Evolutionary conservation across 2,329 filamentous ascomycete genomes (phyloP), one percentile per base, ranked within the genome.

Genomic region (Xylaria sp.): DNA sequence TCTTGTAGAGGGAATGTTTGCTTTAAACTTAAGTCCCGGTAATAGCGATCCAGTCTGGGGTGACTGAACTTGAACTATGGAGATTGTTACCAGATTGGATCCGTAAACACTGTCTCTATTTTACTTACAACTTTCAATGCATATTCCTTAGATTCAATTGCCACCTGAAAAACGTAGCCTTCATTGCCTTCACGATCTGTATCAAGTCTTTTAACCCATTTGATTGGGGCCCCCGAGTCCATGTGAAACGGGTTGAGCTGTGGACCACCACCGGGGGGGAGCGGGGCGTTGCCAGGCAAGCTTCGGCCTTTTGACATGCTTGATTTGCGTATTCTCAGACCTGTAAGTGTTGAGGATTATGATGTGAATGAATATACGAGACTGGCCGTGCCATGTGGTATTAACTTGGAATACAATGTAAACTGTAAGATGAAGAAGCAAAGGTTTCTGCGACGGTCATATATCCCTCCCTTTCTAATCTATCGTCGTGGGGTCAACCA

Each of bases 191-290:
- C 44, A 17, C 33, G 31, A 11, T 45, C 25, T 17, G 4, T 17
- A 63, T 63, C 61, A 38, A 63, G 53, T 13, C 61, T 22, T 58
- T 50, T 20, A 9, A 57, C 17, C 61, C 61, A 63, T 39, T 63
- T 44, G 31, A 63, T 63, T 45, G 20, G 13, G 15, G 22, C 31
- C 13, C 17, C n/a, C 1, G 39, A 15, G 20, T 47, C 29, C n/a
- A n/a, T n/a, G n/a, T 25, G 20, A 9, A 51, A 51, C 3, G 15
- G 15, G 7, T 33, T 13, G 27, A 57, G 39, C 17, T 33, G 27
- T 17, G 54, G 54, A 5, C 54, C 54, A 13, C 39, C 39, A 27
- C 39, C 39, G 5, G 38, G 54, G 0, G 54, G 54, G 1, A 57
- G 27, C 3, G 27, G 39, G 9, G 10, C n/a, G 3, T 6, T 6